Percentiles rank a stretch among this genome's conserved stretches.
Conservation (phyloP, 495 filamentous ascomycete genomes). For the Xylaria castorea region DNA sequence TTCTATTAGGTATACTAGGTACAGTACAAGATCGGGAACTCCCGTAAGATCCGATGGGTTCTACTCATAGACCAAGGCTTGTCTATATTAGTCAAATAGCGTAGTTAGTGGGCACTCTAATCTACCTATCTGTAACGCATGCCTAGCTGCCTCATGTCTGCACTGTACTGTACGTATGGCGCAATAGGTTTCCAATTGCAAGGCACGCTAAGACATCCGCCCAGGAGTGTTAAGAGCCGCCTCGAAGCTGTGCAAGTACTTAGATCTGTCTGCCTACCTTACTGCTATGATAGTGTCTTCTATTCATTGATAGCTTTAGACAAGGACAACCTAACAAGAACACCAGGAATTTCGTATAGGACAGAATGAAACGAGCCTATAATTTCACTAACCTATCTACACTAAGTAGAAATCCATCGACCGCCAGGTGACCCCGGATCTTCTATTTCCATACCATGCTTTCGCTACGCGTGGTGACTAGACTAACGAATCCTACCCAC, state of each 20-base stretch:
- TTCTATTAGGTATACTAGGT: conserved; percentile 1
- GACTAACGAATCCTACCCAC: conserved; percentile 8
- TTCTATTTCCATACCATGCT: conserved; percentile 11
- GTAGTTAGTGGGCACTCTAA: background rate
- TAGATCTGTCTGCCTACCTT: background rate
- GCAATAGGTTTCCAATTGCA: background rate
- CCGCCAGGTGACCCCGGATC: background rate
- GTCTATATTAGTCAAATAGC: background rate
- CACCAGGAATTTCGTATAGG: background rate
- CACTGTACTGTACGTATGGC: background rate
- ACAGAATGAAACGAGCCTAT: background rate
- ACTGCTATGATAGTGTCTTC: background rate
- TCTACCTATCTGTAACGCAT: background rate
- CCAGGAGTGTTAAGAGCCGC: background rate
- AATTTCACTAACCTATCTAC: background rate
- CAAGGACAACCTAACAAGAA: background rate
- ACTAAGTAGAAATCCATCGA: background rate
- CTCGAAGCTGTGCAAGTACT: background rate
- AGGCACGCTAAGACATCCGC: background rate
- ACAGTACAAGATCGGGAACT: conserved; percentile 14
- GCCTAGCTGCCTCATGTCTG: background rate
- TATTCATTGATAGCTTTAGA: background rate
- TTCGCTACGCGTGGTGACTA: background rate
- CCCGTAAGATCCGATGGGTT: conserved; percentile 19
- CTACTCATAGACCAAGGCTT: conserved; percentile 13